phyloP scores from a whole-genome alignment of 2,329 filamentous ascomycete genomes.

The Dothistroma septosporum region DNA sequence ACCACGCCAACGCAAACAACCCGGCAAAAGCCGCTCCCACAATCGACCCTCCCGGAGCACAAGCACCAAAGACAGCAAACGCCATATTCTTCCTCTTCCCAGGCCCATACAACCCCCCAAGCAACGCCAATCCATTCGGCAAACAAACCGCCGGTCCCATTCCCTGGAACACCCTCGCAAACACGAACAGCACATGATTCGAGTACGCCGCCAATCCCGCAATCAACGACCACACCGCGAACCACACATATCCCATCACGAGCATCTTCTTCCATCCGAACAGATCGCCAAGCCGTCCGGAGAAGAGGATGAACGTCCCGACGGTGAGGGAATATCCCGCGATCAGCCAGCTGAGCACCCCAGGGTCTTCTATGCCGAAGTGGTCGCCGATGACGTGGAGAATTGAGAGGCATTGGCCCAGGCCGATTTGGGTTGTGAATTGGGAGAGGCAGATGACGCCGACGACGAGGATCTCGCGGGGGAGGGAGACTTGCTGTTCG shows the following conservation, averaged over 20 bases:
- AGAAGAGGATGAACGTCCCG: constrained; percentile 45
- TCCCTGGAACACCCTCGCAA: constrained; percentile 39
- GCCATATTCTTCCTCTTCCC: constrained; percentile 38
- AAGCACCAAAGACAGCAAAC: constrained; percentile 36
- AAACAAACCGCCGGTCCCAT: constrained; percentile 37
- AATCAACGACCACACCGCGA: constrained; percentile 40
- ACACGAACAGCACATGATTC: constrained; percentile 32
- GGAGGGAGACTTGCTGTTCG: constrained; percentile 27
- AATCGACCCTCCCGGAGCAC: constrained; percentile 35
- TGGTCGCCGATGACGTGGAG: constrained; percentile 41
- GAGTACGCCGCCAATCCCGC: constrained; percentile 39
- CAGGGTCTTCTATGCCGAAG: constrained; percentile 41
- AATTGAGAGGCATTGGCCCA: constrained; percentile 27
- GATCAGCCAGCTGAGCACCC: constrained; percentile 43
- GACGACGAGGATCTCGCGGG: constrained; percentile 30
- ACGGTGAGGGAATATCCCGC: constrained; percentile 44
- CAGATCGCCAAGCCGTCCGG: constrained; percentile 44
- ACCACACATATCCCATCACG: constrained; percentile 39
- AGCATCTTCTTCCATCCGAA: constrained; percentile 43
- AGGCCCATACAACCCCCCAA: constrained; percentile 33
- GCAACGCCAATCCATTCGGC: constrained; percentile 37
- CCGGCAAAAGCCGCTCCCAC: constrained; percentile 32
- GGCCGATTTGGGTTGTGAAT: constrained; percentile 29
- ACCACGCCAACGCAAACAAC: constrained; percentile 34
- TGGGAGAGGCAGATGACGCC: constrained; percentile 30